Evolutionary conservation across 1,284 basidiomycete species (phyloP), one percentile per base, ranked within the genome.

Genomic region (Cryptococcus sp.): DNA sequence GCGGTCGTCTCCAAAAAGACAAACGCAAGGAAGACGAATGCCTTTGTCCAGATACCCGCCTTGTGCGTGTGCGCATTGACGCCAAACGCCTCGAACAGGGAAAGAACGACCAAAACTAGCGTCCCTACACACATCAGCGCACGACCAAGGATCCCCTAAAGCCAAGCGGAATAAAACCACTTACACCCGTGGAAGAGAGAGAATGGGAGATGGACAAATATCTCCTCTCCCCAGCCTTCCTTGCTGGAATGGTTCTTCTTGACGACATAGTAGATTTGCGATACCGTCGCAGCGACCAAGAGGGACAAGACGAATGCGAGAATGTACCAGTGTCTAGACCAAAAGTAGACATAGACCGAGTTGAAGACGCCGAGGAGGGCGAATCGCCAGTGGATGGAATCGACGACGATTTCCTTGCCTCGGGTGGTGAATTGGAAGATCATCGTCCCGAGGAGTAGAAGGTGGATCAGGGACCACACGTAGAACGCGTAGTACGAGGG

Each of bases 1-100:
- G 88, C 85, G 11, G 92, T 95, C 19, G 82, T 85, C 73, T 94
- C 91, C 56, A 97, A 83, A 84, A 95, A 94, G 76, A 95, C 80
- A 88, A 55, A 70, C 7, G 81, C 86, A 39, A 95, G 81, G 82
- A 95, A 94, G 51, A 93, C 91, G 59, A 93, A 87, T 61, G 90
- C 82, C 69, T 94, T 92, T 68, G 90, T 94, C 82, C 88, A 89
- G 51, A 92, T 74, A 23, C 90, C 90, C 1, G 89, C 83, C 36
- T 72, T 72, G 58, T 85, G 76, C 43, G 70, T 72, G 58, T 77
- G 64, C 0, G 86, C 82, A 68, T 92, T 80, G 52, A 84, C 82
- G 56, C 92, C 92, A 63, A 94, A 94, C 0, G 90, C 91, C 68
- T 92, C 85, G 70, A 97, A 95, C 3, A 81, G 85, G 40, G 87